Base-by-base conservation (phyloP, 1,284 basidiomycete genomes). In the Testicularia cyperi region DNA sequence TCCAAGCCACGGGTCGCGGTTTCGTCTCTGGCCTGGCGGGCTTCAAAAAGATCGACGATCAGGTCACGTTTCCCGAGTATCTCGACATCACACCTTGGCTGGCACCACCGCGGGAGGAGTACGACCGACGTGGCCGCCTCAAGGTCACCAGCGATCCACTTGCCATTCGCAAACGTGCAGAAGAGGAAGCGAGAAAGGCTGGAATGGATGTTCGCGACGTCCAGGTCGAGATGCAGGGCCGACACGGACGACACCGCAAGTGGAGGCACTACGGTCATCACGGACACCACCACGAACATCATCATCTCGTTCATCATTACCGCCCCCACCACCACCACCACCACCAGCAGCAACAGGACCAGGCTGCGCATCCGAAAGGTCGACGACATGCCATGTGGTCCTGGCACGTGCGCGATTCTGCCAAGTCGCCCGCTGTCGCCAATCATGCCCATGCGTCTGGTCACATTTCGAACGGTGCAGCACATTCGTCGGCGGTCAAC, bases 1-100 rank as follows among this genome's bases (percentile, higher is more conserved):
- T 96, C 80, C 89, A 92, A 77, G 52, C 56, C 75, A 72, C 79
- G 64, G 54, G 79, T 15, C 47, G 61, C 21, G 64, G 65, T 2
- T 58, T 58, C 16, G 56, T 52, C n/a, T 47, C 55, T 6, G 60
- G 55, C 14, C 43, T 45, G 19, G 55, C 52, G 10, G 57, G 55
- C 15, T 86, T 88, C 78, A 90, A 88, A 79, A 92, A 91, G 78
- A 78, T 80, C 52, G 92, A 95, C 57, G 88, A 90, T 70, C 88
- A 84, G 57, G 85, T 95, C 19, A 83, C 87, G 29, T 95, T 94
- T 77, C 91, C 91, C 0, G 87, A 90, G 72, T 81, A 82, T 51
- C 81, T 96, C 18, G 90, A 96, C 74, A 74, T 95, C 40, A 82
- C 83, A 12, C 90, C 91, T 3, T 96, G 87, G 78, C 80, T 96